phyloP scores from a whole-genome alignment of 163 green algal genomes.

The Scenedesmus sp. region DNA sequence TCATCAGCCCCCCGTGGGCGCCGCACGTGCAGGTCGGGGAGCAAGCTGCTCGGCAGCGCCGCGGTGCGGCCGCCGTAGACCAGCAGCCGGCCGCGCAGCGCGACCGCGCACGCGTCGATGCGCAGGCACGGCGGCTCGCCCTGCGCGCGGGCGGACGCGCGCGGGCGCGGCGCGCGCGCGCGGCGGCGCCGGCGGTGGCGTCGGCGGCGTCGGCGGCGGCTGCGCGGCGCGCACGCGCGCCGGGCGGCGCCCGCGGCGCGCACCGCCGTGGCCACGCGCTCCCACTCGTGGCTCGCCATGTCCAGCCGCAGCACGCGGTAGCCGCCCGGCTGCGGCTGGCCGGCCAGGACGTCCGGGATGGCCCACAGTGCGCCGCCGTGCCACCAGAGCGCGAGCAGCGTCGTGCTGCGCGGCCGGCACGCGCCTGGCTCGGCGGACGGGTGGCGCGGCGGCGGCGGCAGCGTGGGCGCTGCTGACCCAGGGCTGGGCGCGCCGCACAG shows the following conservation, averaged over 20 bases:
- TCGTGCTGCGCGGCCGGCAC: slow-evolving; percentile 31
- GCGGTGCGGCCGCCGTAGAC: slow-evolving; percentile 34
- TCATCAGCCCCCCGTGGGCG: no score
- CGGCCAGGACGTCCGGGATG: slow-evolving; percentile 14
- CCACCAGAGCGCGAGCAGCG: slow-evolving; percentile 35
- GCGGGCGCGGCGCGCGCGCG: neutral
- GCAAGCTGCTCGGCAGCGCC: slow-evolving; percentile 11
- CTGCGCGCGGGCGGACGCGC: slow-evolving; percentile 1
- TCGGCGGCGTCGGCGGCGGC: neutral
- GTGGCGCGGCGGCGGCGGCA: neutral
- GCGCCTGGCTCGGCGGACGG: neutral
- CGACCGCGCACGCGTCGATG: slow-evolving; percentile 12
- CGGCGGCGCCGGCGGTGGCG: neutral
- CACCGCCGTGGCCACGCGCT: slow-evolving; percentile 17
- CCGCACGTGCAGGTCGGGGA: slow-evolving; percentile 25
- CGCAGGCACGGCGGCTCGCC: slow-evolving; percentile 16
- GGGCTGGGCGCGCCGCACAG: neutral
- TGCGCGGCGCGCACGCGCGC: neutral
- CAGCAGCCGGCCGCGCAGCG: slow-evolving; percentile 1
- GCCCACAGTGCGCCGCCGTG: slow-evolving; percentile 27
- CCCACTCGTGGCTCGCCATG: neutral
- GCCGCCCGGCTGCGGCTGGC: slow-evolving; percentile 4
- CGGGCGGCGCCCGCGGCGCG: neutral
- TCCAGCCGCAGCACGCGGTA: slow-evolving; percentile 38
- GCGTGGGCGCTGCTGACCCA: no score